Evolutionary conservation across 257 asterid genomes (phyloP).

Genomic region (Orobanche coerulescens): DNA sequence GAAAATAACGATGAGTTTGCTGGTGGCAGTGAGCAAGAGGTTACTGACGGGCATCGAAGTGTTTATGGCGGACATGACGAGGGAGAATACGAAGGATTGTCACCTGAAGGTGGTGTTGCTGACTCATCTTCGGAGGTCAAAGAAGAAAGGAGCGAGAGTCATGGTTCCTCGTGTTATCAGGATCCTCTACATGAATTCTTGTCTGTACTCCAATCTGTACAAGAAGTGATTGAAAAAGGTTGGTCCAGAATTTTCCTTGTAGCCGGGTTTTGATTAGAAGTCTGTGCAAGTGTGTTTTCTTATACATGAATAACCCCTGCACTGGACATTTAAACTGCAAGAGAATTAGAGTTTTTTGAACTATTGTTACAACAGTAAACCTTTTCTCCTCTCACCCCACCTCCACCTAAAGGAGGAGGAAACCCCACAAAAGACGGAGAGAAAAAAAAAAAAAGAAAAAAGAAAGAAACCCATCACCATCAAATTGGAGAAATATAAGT

Average conservation of each 20-base stretch:
- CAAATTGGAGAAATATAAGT: neutral
- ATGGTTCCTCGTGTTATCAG: constrained; percentile 31
- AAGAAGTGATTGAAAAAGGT: constrained; percentile 68
- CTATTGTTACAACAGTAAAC: neutral
- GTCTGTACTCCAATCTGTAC: constrained; percentile 41
- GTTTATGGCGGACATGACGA: constrained; percentile 34
- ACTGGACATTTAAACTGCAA: neutral
- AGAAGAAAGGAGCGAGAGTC: constrained; percentile 43
- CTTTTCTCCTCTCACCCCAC: neutral
- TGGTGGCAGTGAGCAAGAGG: constrained; percentile 33
- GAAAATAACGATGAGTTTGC: constrained; percentile 47
- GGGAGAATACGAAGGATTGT: constrained; percentile 37
- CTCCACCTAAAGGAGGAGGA: too few species aligned
- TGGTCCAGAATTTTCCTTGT: constrained; percentile 14
- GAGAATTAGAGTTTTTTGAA: neutral
- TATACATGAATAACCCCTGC: neutral
- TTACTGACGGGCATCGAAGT: constrained; percentile 33
- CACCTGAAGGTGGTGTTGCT: constrained; percentile 37
- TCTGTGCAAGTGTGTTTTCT: neutral
- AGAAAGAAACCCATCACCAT: neutral
- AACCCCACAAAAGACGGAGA: too few species aligned
- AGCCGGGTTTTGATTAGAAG: neutral
- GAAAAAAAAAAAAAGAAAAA: neutral
- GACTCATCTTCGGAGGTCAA: constrained; percentile 45
- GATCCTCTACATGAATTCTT: constrained; percentile 49